Conservation (phyloP, 2,329 filamentous ascomycete genomes). For the Venturia carpophila region DNA sequence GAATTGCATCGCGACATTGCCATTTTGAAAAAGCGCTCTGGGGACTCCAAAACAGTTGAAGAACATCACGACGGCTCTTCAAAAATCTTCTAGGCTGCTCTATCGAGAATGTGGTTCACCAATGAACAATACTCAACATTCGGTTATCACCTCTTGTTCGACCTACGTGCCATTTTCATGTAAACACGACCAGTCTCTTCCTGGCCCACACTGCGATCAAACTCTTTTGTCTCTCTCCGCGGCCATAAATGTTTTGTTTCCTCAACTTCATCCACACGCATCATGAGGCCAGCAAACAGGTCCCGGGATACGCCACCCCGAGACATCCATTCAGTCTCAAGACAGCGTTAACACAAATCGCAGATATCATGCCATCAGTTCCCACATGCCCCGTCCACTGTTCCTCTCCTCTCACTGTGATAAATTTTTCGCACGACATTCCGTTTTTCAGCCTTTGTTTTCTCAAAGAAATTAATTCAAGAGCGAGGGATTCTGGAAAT, state of each 20-base stretch:
- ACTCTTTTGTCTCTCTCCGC: neutral
- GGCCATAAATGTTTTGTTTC: conserved; percentile 6
- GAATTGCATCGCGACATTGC: neutral
- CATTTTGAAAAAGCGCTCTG: neutral
- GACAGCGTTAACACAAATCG: neutral
- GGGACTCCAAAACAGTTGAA: neutral
- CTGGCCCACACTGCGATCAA: conserved; percentile 9
- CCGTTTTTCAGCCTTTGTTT: too few relatives aligned
- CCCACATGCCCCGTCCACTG: neutral
- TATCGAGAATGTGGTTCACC: neutral
- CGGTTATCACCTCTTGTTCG: neutral
- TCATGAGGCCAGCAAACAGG: conserved; percentile 3
- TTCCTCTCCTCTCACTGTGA: neutral
- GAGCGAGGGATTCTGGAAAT: conserved; percentile 1
- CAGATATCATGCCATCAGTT: conserved; percentile 2
- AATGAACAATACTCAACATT: neutral
- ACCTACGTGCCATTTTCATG: neutral
- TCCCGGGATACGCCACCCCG: conserved; percentile 1
- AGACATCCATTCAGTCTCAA: conserved; percentile 8
- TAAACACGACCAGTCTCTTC: neutral
- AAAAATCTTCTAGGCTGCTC: neutral
- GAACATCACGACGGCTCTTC: neutral
- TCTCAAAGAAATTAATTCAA: neutral
- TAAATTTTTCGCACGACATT: neutral
- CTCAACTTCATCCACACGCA: conserved; percentile 3